Base-by-base conservation (phyloP, 2,329 filamentous ascomycete genomes). In the Cucurbitaria berberidis region DNA sequence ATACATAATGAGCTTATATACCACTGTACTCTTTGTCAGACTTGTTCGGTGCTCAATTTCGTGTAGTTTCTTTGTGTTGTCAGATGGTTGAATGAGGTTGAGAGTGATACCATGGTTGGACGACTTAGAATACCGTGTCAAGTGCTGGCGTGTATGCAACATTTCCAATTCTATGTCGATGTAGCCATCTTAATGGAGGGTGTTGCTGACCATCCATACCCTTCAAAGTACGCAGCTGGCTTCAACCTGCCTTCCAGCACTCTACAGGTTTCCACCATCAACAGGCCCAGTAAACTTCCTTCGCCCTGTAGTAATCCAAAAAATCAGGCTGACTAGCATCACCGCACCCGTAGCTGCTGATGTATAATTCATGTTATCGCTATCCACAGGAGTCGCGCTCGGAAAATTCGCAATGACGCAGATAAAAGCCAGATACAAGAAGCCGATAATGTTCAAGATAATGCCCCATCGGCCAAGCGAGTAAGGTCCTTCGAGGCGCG, bases 331-430 rank as follows among this genome's bases (percentile, higher is more conserved):
- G 16, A 86, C 73, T 5, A 84, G 53, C 66, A 80, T 82, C 34
- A 85, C 80, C 1, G 82, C 73, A 0, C 82, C 83, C 26, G 84
- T 79, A 0, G 83, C 83, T 0, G 83, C 83, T 19, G 77, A 80
- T 0, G 81, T 84, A 57, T 84, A 85, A 52, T 84, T 86, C 83
- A 85, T 86, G 30, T 82, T 83, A 22, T 82, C 76, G 29, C 75
- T 75, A 1, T 72, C 76, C n/a, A 86, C 81, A 0, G 83, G 84
- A 6, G 68, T 77, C 0, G 76, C 63, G 0, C 75, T 78, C 0
- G 84, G 83, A 50, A 85, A 82, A 51, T 84, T 85, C 64, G 85
- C 84, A 0, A 82, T 82, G 46, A 85, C 80, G 22, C 78, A 79
- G 2, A 80, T 79, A 49, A 85, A 85, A 1, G 81, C 64, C 3